Evolutionary conservation across 768 basidiomycete species (phyloP).

Genomic region (Termitomyces sp.): DNA sequence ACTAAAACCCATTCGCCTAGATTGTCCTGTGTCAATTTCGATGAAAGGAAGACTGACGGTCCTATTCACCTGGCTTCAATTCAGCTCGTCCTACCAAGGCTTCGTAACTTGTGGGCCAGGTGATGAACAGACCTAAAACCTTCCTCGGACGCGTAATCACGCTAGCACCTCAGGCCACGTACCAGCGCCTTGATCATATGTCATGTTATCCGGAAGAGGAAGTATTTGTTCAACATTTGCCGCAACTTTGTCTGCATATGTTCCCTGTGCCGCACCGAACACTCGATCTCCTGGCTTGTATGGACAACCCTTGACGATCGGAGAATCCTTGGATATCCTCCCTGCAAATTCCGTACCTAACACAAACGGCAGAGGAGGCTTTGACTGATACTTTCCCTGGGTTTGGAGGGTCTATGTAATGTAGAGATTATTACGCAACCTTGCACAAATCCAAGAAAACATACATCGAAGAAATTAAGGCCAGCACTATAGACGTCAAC

Average conservation of each 20-base stretch:
- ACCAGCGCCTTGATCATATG: conserved; percentile 87
- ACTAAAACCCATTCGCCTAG: conserved; percentile 89
- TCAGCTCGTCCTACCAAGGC: conserved; percentile 84
- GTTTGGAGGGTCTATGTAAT: conserved; percentile 68
- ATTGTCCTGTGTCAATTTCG: not conserved
- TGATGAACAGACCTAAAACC: conserved; percentile 67
- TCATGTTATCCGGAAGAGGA: conserved; percentile 71
- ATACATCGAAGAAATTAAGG: conserved; percentile 76
- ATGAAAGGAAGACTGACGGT: not conserved
- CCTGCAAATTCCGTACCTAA: conserved; percentile 89
- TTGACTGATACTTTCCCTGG: conserved; percentile 86
- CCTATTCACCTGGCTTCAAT: conserved; percentile 62
- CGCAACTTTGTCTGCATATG: conserved; percentile 75
- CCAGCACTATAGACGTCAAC: conserved; percentile 75
- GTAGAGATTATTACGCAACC: conserved; percentile 7
- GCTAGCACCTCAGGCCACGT: conserved; percentile 17
- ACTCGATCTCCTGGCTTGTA: conserved; percentile 85
- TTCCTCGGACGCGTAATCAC: not conserved
- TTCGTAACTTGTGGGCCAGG: conserved; percentile 93
- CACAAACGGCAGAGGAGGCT: conserved; percentile 82
- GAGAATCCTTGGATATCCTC: conserved; percentile 61
- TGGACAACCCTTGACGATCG: conserved; percentile 75
- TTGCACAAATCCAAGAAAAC: conserved; percentile 9
- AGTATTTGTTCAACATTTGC: conserved; percentile 48
- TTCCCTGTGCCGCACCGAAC: conserved; percentile 79